Conservation (phyloP, 306 rosid species). For the barrel medic (Medicago truncatula) region MtrunA17r5.0-ANR NC_053047.1:10470001-10470500, state of each 20-base stretch:
- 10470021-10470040: slow-evolving; percentile 31
- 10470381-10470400: too few relatives aligned
- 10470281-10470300: background rate
- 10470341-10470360: background rate
- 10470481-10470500: too few relatives aligned
- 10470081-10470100: slow-evolving; percentile 31
- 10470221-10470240: slow-evolving; percentile 45
- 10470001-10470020: slow-evolving; percentile 37
- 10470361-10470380: background rate
- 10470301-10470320: background rate
- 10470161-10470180: slow-evolving; percentile 50
- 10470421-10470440: too few relatives aligned
- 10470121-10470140: slow-evolving; percentile 41
- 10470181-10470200: slow-evolving; percentile 50
- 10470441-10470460: too few relatives aligned
- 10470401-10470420: too few relatives aligned
- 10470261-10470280: background rate
- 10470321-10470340: background rate
- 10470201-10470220: slow-evolving; percentile 35
- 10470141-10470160: slow-evolving; percentile 46
- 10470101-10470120: slow-evolving; percentile 52
- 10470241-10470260: slow-evolving; percentile 22
- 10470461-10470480: background rate
- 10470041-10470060: slow-evolving; percentile 36
- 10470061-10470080: slow-evolving; percentile 21